These are phyloP conservation scores for Nicotiana attenuata DNA, from an alignment of 257 asterid species.

Conservation along the genomic window DNA sequence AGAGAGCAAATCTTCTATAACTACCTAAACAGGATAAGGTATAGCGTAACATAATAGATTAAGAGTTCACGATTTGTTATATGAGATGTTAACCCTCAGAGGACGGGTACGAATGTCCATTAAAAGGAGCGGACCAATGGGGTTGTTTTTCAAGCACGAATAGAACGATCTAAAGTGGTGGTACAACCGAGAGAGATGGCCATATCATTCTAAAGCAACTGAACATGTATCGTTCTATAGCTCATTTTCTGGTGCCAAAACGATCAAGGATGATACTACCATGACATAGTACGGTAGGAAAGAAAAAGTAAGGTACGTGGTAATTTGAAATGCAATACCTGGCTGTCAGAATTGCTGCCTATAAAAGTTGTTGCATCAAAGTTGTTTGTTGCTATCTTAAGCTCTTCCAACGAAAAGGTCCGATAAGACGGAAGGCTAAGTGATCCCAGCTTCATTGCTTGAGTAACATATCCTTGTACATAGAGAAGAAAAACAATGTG, in stretches of 20 bases:
- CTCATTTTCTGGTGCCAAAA: not conserved
- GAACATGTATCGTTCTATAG: not conserved
- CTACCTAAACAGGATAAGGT: not conserved
- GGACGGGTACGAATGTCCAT: too few relatives aligned
- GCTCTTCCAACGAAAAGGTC: slow-evolving; percentile 68
- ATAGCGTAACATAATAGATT: not conserved
- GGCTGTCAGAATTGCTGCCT: slow-evolving; percentile 57
- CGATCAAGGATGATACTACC: not conserved
- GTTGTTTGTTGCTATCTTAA: slow-evolving; percentile 70
- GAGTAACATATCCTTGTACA: slow-evolving; percentile 58
- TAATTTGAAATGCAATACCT: slow-evolving; percentile 37
- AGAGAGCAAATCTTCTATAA: not conserved
- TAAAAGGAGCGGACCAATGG: too few relatives aligned
- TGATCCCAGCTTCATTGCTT: slow-evolving; percentile 70
- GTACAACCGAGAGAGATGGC: too few relatives aligned
- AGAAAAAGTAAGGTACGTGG: not conserved
- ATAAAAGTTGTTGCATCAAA: slow-evolving; percentile 51
- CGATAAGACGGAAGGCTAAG: slow-evolving; percentile 70
- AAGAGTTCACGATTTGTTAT: not conserved
- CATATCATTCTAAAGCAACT: not conserved
- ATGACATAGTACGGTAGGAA: not conserved
- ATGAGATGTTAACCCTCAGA: too few relatives aligned
- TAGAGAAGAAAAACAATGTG: not conserved
- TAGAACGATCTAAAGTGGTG: too few relatives aligned
- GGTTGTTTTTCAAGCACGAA: too few relatives aligned